Base-by-base conservation (phyloP, 371 early-diverging fungal genomes). In the Syncephalastrum monosporum region DNA sequence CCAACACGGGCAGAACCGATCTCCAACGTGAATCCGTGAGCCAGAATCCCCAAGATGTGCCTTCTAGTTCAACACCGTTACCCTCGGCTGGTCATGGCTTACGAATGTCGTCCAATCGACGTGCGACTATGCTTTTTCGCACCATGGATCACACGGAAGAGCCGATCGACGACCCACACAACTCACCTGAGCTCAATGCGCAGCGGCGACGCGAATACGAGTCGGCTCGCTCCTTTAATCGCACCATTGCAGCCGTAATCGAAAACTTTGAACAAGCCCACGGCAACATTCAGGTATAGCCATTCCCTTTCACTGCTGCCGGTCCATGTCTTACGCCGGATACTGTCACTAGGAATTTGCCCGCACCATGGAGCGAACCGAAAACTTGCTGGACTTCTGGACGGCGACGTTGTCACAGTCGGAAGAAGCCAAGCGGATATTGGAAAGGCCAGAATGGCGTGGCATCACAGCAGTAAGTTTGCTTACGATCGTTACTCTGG, bases 301-400 rank as follows among this genome's bases (percentile, higher is more conserved):
- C 21, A 21, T 21, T 21, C n/a, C 5, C 12, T 8, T 19, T 5
- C 19, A 5, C 12, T 4, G 25, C 10, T 14, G 13, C 23, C 25
- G 25, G 16, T 45, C 13, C 2, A 1, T 33, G 13, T 38, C 43
- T 23, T 3, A 13, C 19, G 33, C 17, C 43, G 13, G 33, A 52
- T 16, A 38, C 42, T 23, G 23, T 4, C 33, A 41, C 43, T 23
- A 71, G 64, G 49, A 67, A 48, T 70, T 76, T 16, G 41, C 57
- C 6, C 52, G 65, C 6, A 72, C 71, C 1, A 62, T 79, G 0
- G 59, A 74, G 48, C 61, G 63, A 46, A 72, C 80, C 10, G 66
- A 76, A 8, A 49, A 63, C 3, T 47, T 79, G 33, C 27, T 79
- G 3, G 68, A 76, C 16, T 27, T 70, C 1, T 79, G 80, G 80